Base-by-base conservation (phyloP, 2,329 filamentous ascomycete species). In the Trichophyton mentagrophytes region DNA sequence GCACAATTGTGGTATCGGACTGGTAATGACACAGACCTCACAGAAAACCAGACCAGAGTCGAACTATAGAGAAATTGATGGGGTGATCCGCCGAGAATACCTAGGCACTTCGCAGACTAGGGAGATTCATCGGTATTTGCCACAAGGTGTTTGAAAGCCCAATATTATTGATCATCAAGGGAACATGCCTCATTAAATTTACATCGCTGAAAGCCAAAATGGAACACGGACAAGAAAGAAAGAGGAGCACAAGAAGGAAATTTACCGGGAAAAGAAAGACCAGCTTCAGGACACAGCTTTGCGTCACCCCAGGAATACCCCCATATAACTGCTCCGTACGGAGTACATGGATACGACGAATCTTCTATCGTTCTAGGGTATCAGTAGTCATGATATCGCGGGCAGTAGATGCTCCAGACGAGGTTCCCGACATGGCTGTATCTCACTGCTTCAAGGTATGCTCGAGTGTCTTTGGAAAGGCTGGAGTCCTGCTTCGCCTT, bases 371-470 rank as follows among this genome's bases (percentile, higher is more conserved):
- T 13, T 3, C 4, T 25, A 1, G 17, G 9, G 20, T 22, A 30
- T 53, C 49, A 53, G 9, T 25, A 53, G 5, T 53, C 71, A 42
- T 70, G 47, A 63, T 74, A 74, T 42, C 72, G 61, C 5, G 72
- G 72, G 61, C 72, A 73, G 17, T 69, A 62, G 5, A 68, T 65
- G 60, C 72, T 74, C 72, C 72, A 74, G 38, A 70, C 69, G 6
- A 71, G 22, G 60, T 74, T 74, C 11, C 72, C 72, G 36, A 61
- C 67, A n/a, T 69, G 62, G 44, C 66, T 72, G 20, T 69, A 69
- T 57, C 65, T 62, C 11, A 73, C 66, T 13, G 66, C 66, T 47
- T 72, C 68, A 15, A 72, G 61, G 59, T 73, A 73, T 57, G 40
- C 65, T 33, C 62, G 60, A 22, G 67, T 60, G 42, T 73, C 71